Base-by-base conservation (phyloP, 768 basidiomycete species). In the Podaxis sp. region DNA sequence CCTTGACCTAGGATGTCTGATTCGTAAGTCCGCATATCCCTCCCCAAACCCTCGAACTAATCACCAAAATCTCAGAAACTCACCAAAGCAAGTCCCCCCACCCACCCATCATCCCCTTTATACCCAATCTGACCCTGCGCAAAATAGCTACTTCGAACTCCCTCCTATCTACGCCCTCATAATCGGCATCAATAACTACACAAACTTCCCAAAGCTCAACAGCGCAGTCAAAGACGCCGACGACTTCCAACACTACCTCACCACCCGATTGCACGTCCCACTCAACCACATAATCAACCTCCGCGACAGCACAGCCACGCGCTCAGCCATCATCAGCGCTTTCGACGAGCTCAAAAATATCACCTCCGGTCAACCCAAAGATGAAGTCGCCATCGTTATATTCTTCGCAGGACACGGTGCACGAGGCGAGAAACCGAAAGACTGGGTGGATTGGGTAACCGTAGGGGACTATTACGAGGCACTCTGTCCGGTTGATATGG, bases 381-480 rank as follows among this genome's bases (percentile, higher is more conserved):
- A 53, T 70, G 67, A 71, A 9, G 71, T 73, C 50, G 69, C 74
- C 6, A 76, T 80, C 36, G 53, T 79, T 44, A 74, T 81, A 36
- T 81, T 74, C 62, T 82, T 71, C 50, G 73, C 79, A 18, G 80
- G 79, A 13, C 80, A 81, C 55, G 80, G 79, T n/a, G 69, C 73
- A 5, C 66, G 74, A 35, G 64, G 68, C 14, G 46, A 65, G 1
- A 72, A 70, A 48, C 79, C 79, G 0, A 1, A 0, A 0, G 64
- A 60, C 0, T 72, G 72, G 76, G 59, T 18, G 1, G 68, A 70
- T 40, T 71, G 64, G 68, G 63, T 61, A 50, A 71, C 68, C 23
- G 64, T 61, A 44, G 72, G 66, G 35, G 66, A 61, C 14, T 66
- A 67, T 40, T 77, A 74, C 59, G 76, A 74, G 59, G 68, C 70